phyloP scores from a whole-genome alignment of 106 monocot genomes.

The Triglochin maritima region DNA sequence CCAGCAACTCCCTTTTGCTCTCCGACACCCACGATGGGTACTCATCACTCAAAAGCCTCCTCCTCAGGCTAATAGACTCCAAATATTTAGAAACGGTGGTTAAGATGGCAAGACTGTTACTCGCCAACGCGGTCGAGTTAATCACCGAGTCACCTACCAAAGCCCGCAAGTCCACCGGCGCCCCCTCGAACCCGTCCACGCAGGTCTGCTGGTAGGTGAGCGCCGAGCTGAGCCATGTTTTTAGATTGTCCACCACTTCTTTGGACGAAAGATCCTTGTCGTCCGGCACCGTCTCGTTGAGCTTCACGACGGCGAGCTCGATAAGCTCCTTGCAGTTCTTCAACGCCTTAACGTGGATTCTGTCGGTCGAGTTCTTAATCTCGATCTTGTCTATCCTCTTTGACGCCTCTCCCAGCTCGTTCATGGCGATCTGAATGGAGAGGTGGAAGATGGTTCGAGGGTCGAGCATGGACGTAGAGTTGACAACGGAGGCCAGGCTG shows the following conservation, averaged over 20 bases:
- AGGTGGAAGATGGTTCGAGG: slow-evolving; percentile 10
- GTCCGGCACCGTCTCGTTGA: slow-evolving; percentile 9
- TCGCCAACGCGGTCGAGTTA: slow-evolving; percentile 15
- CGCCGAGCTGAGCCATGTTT: slow-evolving; percentile 28
- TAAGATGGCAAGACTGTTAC: slow-evolving; percentile 10
- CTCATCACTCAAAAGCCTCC: not conserved
- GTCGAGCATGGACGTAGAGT: slow-evolving; percentile 2
- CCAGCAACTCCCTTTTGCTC: slow-evolving; percentile 2
- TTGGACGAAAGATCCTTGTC: slow-evolving; percentile 1
- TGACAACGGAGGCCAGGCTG: slow-evolving; percentile 3
- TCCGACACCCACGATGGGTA: slow-evolving; percentile 1
- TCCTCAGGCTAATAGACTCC: not conserved
- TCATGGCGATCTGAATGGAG: slow-evolving; percentile 9
- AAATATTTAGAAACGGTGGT: not conserved
- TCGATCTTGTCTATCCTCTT: not conserved
- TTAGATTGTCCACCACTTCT: slow-evolving; percentile 22
- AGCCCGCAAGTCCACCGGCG: slow-evolving; percentile 17
- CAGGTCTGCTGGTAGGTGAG: slow-evolving; percentile 54
- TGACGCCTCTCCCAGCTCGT: slow-evolving; percentile 5
- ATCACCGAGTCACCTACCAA: slow-evolving; percentile 17
- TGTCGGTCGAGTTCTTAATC: not conserved
- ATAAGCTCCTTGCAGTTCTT: slow-evolving; percentile 14
- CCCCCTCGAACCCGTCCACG: slow-evolving; percentile 34
- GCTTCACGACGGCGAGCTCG: slow-evolving; percentile 4
- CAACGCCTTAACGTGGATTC: slow-evolving; percentile 3